Evolutionary conservation across 1,284 basidiomycete genomes (phyloP).

Genomic region (Pterulicium gracile): DNA sequence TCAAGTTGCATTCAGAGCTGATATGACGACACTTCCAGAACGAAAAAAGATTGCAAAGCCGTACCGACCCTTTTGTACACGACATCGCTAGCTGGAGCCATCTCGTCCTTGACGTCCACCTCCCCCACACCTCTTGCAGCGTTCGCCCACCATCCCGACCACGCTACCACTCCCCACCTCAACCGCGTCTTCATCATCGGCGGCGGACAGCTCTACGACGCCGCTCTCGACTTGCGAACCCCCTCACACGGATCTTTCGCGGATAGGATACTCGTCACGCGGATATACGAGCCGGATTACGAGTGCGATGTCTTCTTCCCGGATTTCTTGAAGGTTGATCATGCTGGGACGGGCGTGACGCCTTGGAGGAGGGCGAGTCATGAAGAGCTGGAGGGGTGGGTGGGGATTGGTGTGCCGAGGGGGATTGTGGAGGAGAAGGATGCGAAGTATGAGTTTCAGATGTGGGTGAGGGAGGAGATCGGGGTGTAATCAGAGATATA

Average conservation of each 20-base stretch:
- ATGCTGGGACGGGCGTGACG: slow-evolving; percentile 13
- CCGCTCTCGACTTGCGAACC: slow-evolving; percentile 39
- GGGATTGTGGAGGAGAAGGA: slow-evolving; percentile 77
- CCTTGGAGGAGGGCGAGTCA: slow-evolving; percentile 54
- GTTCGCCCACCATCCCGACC: slow-evolving; percentile 11
- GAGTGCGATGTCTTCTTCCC: slow-evolving; percentile 85
- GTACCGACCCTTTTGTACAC: not conserved
- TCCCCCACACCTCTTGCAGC: slow-evolving; percentile 13
- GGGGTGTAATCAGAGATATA: too few relatives aligned
- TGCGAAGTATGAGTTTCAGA: slow-evolving; percentile 81
- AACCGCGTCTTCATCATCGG: slow-evolving; percentile 79
- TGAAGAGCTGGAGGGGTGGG: slow-evolving; percentile 61
- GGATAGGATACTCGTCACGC: slow-evolving; percentile 80
- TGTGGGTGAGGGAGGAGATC: slow-evolving; percentile 56
- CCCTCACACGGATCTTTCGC: slow-evolving; percentile 33
- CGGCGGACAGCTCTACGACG: slow-evolving; percentile 77
- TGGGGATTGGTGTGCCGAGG: slow-evolving; percentile 66
- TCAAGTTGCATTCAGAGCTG: not conserved
- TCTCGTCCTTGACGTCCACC: slow-evolving; percentile 5
- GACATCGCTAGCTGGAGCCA: slow-evolving; percentile 8
- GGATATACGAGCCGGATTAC: slow-evolving; percentile 67
- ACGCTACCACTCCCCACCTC: slow-evolving; percentile 17
- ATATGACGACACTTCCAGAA: too few relatives aligned
- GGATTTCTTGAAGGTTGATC: slow-evolving; percentile 41
- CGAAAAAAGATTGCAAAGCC: not conserved